These are phyloP conservation scores for Citrullus mucosospermus DNA, from an alignment of 306 rosid genomes.

Conservation along the genomic window DNA sequence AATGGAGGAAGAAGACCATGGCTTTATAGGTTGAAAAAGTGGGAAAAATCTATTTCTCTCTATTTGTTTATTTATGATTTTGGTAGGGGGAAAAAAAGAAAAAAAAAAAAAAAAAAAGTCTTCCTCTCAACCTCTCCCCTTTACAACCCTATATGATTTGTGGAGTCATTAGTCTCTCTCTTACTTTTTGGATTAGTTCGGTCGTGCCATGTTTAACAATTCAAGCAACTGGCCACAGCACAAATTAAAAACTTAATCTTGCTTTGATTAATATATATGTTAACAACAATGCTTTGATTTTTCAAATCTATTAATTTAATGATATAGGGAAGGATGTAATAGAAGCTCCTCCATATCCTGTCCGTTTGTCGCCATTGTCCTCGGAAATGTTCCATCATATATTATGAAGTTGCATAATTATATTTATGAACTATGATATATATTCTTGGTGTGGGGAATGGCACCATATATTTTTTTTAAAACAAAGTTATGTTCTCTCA, in stretches of 20 bases:
- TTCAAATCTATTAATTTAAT: constrained; percentile 13
- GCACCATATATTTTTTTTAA: no score
- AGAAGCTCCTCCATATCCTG: constrained; percentile 38
- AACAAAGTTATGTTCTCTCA: no score
- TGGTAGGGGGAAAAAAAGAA: constrained; percentile 4
- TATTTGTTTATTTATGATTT: constrained; percentile 39
- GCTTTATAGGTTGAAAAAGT: constrained; percentile 55
- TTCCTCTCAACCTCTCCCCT: constrained; percentile 11
- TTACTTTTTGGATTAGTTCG: constrained; percentile 79
- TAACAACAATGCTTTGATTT: not conserved
- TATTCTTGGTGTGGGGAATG: no score
- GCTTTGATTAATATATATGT: not conserved
- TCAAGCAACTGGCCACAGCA: constrained; percentile 51
- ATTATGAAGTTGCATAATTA: not conserved
- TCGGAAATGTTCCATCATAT: constrained; percentile 38
- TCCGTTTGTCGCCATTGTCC: constrained; percentile 55
- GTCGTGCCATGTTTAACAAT: constrained; percentile 28
- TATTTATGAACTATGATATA: no score
- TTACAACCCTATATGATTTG: constrained; percentile 4
- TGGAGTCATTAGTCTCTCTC: constrained; percentile 28
- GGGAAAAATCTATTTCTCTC: constrained; percentile 7
- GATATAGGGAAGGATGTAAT: not conserved
- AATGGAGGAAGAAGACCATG: constrained; percentile 29
- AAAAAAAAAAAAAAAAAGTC: constrained; percentile 26
- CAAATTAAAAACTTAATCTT: constrained; percentile 1